These are phyloP conservation scores for Mycena albidolilacea DNA, from an alignment of 768 basidiomycete species.

Conservation along the genomic window DNA sequence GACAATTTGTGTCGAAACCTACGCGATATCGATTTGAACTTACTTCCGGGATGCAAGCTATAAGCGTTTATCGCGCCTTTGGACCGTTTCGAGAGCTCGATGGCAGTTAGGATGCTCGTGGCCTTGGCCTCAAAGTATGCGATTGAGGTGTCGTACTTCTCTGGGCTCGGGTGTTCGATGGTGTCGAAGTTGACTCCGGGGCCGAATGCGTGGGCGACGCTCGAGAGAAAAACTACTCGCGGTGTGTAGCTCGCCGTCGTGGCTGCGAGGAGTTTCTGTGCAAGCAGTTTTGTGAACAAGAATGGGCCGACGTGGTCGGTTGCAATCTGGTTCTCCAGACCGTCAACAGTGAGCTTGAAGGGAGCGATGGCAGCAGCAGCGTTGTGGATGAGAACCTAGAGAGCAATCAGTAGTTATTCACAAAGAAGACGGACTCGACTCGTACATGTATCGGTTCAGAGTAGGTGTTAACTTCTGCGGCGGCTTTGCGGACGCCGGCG, in stretches of 20 bases:
- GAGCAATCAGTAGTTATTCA: background rate
- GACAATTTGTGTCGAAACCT: background rate
- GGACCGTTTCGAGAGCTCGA: slow-evolving; percentile 23
- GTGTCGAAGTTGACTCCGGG: slow-evolving; percentile 15
- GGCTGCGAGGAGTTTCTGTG: slow-evolving; percentile 24
- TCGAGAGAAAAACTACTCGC: slow-evolving; percentile 28
- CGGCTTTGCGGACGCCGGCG: slow-evolving; percentile 19
- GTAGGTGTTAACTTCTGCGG: slow-evolving; percentile 26
- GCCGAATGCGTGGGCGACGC: slow-evolving; percentile 16
- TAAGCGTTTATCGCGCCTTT: slow-evolving; percentile 20
- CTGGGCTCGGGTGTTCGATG: background rate
- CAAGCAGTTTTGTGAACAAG: slow-evolving; percentile 29
- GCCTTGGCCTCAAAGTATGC: slow-evolving; percentile 20
- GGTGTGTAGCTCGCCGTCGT: background rate
- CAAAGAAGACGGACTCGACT: background rate
- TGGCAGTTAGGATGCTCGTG: slow-evolving; percentile 14
- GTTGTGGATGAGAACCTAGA: slow-evolving; percentile 29
- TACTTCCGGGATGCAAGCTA: slow-evolving; percentile 26
- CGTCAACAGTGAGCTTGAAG: slow-evolving; percentile 18
- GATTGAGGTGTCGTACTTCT: background rate
- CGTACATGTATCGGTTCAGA: slow-evolving; percentile 8
- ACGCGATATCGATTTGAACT: background rate
- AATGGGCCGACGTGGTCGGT: slow-evolving; percentile 27
- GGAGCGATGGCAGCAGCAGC: slow-evolving; percentile 15
- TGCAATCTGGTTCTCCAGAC: slow-evolving; percentile 20